A percentile compares a stretch with the other conserved stretches of the same genome.
Conservation (phyloP, 1,139 yeast genomes). For the Yamadazyma dushanensis region DNA sequence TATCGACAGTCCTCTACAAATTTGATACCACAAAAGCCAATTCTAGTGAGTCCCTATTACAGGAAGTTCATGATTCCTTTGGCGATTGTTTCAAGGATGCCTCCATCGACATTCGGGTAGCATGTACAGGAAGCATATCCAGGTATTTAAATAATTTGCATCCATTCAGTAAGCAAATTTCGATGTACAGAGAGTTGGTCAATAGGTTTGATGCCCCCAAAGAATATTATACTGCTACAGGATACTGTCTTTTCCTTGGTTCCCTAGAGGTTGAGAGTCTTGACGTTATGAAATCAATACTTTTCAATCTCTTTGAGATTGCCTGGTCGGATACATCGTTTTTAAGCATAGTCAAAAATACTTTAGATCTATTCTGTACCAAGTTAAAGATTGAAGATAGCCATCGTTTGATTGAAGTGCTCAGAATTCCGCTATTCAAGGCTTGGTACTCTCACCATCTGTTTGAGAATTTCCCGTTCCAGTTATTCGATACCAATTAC, state of each 20-base stretch:
- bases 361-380: conserved; percentile 24
- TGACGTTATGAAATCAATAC: conserved; percentile 27
- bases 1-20: conserved; percentile 4
- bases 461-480: conserved; percentile 38
- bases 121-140: conserved; percentile 11
- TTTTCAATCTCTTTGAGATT: conserved; percentile 46
- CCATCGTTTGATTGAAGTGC: conserved; percentile 26
- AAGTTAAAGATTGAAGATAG: conserved; percentile 16
- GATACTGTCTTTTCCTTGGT: conserved; percentile 35
- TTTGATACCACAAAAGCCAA: too few species aligned
- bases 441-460: conserved; percentile 42
- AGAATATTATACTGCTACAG: conserved; percentile 20
- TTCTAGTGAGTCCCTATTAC: too few species aligned
- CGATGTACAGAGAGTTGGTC: conserved; percentile 32
- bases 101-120: conserved; percentile 9
- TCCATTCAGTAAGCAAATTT: conserved; percentile 19
- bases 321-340: conserved; percentile 22
- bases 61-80: conserved; percentile 6
- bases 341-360: conserved; percentile 22
- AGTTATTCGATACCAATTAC: conserved; percentile 40
- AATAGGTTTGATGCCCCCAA: conserved; percentile 21
- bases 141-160: conserved; percentile 2
- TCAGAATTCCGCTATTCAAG: conserved; percentile 34
- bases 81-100: conserved; percentile 22
- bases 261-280: conserved; percentile 29